phyloP scores from a whole-genome alignment of 495 filamentous ascomycete genomes.

The Aspergillus affinis region DNA sequence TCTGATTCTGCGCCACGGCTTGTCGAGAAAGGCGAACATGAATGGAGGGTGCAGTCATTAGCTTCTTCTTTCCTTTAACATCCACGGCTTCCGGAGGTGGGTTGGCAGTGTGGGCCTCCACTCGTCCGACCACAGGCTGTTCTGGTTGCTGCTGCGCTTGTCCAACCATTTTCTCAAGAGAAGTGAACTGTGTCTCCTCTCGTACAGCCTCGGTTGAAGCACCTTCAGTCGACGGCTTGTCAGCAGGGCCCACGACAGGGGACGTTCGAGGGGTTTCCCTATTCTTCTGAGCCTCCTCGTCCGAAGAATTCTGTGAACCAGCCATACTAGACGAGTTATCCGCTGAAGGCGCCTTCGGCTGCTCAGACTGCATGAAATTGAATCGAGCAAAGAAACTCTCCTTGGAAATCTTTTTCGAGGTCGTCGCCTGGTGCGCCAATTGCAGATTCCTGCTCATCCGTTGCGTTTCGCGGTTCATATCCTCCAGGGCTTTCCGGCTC shows the following conservation, averaged over 20 bases:
- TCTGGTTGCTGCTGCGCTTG: constrained; percentile 8
- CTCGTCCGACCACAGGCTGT: constrained; percentile 9
- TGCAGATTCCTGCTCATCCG: constrained; percentile 87
- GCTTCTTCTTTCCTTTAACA: constrained; percentile 19
- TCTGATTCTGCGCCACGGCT: constrained; percentile 38
- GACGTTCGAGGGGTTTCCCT: constrained; percentile 55
- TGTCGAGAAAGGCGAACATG: constrained; percentile 41
- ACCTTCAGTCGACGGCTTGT: constrained; percentile 23
- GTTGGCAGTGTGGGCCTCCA: constrained; percentile 8
- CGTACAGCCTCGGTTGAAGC: constrained; percentile 15
- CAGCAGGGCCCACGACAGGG: constrained; percentile 32
- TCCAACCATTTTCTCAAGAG: constrained; percentile 21
- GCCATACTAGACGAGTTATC: constrained; percentile 41
- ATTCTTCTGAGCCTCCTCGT: constrained; percentile 41
- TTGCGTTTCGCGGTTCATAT: constrained; percentile 91
- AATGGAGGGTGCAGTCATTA: constrained; percentile 30
- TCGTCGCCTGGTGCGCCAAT: constrained; percentile 82
- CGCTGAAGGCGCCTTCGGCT: constrained; percentile 22
- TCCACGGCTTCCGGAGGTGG: constrained; percentile 4
- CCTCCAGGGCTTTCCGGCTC: constrained; percentile 93
- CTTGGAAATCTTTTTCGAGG: constrained; percentile 89
- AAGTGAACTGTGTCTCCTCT: constrained; percentile 17
- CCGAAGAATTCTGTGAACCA: constrained; percentile 49
- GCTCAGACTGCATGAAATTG: constrained; percentile 58
- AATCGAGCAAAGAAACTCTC: constrained; percentile 81